Evolutionary conservation across 2,329 filamentous ascomycete species (phyloP).

Genomic region (Monilinia vaccinii-corymbosi): DNA sequence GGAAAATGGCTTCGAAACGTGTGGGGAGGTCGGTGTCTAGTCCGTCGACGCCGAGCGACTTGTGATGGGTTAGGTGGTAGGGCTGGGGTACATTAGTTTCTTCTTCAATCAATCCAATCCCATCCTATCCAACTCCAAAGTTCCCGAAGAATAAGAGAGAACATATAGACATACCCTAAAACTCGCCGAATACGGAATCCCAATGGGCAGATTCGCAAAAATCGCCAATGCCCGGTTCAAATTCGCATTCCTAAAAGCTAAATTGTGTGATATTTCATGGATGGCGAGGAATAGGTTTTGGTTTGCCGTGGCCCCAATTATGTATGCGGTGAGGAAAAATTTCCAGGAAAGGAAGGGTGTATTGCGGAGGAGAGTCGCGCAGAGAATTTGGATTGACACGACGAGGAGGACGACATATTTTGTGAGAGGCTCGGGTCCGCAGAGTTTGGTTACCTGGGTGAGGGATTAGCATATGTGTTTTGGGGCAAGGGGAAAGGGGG

Average conservation of each 20-base stretch:
- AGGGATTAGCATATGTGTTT: not conserved
- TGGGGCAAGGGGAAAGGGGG: not conserved
- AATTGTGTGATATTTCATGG: slow-evolving; percentile 96
- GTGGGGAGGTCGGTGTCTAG: slow-evolving; percentile 95
- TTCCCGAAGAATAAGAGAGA: no score
- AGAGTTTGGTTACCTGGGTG: slow-evolving; percentile 82
- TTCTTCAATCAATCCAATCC: no score
- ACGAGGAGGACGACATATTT: slow-evolving; percentile 86
- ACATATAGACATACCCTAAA: slow-evolving; percentile 58
- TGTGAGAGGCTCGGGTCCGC: slow-evolving; percentile 88
- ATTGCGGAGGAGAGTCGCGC: slow-evolving; percentile 68
- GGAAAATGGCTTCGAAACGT: slow-evolving; percentile 78
- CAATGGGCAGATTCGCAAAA: slow-evolving; percentile 91
- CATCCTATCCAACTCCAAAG: not conserved
- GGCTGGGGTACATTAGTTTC: slow-evolving; percentile 44
- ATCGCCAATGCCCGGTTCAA: slow-evolving; percentile 84
- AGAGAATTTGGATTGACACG: slow-evolving; percentile 69
- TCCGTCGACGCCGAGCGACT: slow-evolving; percentile 92
- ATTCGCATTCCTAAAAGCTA: slow-evolving; percentile 74
- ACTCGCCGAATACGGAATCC: slow-evolving; percentile 88
- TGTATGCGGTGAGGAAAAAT: slow-evolving; percentile 81
- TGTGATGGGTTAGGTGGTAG: slow-evolving; percentile 98
- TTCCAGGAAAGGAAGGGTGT: slow-evolving; percentile 72
- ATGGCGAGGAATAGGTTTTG: slow-evolving; percentile 98
- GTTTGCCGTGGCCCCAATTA: slow-evolving; percentile 90